These are phyloP conservation scores for Hemerocallis citrina DNA, from an alignment of 106 monocot genomes.

Conservation along the genomic window DNA sequence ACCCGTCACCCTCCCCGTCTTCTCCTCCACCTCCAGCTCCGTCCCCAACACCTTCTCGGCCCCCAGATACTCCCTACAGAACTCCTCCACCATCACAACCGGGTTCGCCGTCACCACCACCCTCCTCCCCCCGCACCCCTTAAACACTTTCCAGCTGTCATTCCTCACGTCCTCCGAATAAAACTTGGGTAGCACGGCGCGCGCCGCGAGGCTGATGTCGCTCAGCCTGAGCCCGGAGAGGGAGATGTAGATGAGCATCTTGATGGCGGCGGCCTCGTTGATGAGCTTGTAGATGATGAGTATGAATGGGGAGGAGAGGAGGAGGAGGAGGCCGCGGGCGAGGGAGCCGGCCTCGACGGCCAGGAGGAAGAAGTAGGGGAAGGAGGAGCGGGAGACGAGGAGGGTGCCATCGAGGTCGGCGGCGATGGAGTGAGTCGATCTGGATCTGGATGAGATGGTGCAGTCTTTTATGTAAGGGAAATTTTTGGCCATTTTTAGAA, in stretches of 20 bases:
- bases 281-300: conserved; percentile 46
- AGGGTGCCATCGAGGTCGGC: conserved; percentile 91
- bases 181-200: conserved; percentile 76
- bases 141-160: conserved; percentile 60
- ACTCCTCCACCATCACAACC: conserved; percentile 71
- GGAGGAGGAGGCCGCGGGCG: conserved; percentile 55
- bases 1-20: conserved; percentile 52
- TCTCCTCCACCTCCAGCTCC: conserved; percentile 49
- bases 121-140: conserved; percentile 34
- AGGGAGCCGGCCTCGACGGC: conserved; percentile 74
- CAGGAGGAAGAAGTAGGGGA: conserved; percentile 92
- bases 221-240: conserved; percentile 36
- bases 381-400: conserved; percentile 61
- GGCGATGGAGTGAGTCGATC: conserved; percentile 32
- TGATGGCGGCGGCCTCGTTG: conserved; percentile 53
- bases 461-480: conserved; percentile 37
- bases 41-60: conserved; percentile 67
- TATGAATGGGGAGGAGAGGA: conserved; percentile 45
- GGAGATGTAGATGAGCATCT: conserved; percentile 61
- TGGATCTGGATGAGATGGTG: conserved; percentile 16
- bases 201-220: conserved; percentile 51
- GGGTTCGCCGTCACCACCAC: conserved; percentile 87
- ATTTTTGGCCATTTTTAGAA: too few species aligned
- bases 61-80: conserved; percentile 65
- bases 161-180: conserved; percentile 58